Percentiles rank a stretch among this genome's conserved stretches.
phyloP scores from a whole-genome alignment of 768 basidiomycete species.

The Calvatia gigantea region DNA sequence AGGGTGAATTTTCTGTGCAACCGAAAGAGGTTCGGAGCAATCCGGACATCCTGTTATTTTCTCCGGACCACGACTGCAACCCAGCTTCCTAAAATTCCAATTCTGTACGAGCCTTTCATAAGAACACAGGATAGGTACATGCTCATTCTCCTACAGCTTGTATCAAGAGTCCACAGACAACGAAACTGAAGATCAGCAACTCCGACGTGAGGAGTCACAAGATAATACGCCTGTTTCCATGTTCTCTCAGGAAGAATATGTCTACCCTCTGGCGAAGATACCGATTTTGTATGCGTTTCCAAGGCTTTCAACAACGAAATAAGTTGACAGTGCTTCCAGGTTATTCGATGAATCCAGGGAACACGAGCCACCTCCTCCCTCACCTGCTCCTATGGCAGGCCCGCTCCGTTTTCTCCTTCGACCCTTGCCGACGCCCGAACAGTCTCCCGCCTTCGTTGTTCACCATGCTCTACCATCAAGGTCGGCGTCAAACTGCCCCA shows the following conservation, averaged over 20 bases:
- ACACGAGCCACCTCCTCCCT: conserved; percentile 26
- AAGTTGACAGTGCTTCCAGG: conserved; percentile 32
- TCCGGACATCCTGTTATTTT: conserved; percentile 5
- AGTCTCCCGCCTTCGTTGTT: conserved; percentile 35
- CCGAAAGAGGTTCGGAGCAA: conserved; percentile 28
- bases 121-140: no score
- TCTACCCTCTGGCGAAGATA: neutral
- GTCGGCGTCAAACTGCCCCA: conserved; percentile 16
- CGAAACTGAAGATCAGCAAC: neutral
- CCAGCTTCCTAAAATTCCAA: conserved; percentile 3
- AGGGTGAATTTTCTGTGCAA: conserved; percentile 43
- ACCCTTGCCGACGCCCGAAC: conserved; percentile 44
- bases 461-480: conserved; percentile 16
- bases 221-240: neutral
- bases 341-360: conserved; percentile 38
- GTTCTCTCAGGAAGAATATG: neutral
- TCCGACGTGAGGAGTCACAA: neutral
- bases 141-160: neutral
- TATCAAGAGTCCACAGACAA: conserved; percentile 6
- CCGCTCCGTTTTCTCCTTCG: conserved; percentile 49
- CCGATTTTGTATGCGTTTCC: neutral
- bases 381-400: conserved; percentile 31
- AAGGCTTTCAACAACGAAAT: neutral
- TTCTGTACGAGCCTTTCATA: neutral
- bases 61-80: neutral